These are phyloP conservation scores for Theileria orientalis DNA, from an alignment of 169 alveolate species.

Conservation along the genomic window DNA sequence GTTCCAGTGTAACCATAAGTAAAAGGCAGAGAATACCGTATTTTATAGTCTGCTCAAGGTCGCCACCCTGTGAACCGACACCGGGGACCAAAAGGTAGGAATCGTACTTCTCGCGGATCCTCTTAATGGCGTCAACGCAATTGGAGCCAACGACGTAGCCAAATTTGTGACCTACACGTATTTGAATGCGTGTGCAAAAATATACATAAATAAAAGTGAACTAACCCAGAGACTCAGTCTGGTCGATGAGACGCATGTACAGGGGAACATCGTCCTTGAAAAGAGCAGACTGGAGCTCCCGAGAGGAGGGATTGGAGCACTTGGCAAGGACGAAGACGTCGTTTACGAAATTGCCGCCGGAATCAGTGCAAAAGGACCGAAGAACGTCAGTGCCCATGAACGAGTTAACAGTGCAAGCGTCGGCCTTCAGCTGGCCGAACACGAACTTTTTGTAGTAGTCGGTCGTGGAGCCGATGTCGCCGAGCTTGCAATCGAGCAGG, in stretches of 20 bases:
- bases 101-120: slow-evolving; percentile 57
- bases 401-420: slow-evolving; percentile 74
- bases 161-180: too few relatives aligned
- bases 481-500: slow-evolving; percentile 71
- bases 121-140: slow-evolving; percentile 67
- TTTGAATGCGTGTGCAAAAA: neutral
- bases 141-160: slow-evolving; percentile 72
- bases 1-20: neutral
- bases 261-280: slow-evolving; percentile 44
- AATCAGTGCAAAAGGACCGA: slow-evolving; percentile 50
- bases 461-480: slow-evolving; percentile 77
- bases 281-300: slow-evolving; percentile 63
- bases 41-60: slow-evolving; percentile 53
- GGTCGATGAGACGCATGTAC: slow-evolving; percentile 62
- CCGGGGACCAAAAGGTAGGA: slow-evolving; percentile 72
- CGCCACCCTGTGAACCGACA: slow-evolving; percentile 78
- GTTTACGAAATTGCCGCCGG: slow-evolving; percentile 40
- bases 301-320: slow-evolving; percentile 69
- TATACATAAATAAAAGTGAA: neutral
- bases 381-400: slow-evolving; percentile 72
- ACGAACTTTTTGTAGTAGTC: slow-evolving; percentile 74
- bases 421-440: slow-evolving; percentile 70
- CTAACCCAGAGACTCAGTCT: slow-evolving; percentile 53
- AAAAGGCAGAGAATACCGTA: slow-evolving; percentile 64
- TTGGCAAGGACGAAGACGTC: slow-evolving; percentile 68